A percentile compares a stretch with the other conserved stretches of the same genome.
These are phyloP conservation scores for Blastobotrys capitulatus DNA, from an alignment of 1,139 yeast species.

Conservation along the genomic window DNA sequence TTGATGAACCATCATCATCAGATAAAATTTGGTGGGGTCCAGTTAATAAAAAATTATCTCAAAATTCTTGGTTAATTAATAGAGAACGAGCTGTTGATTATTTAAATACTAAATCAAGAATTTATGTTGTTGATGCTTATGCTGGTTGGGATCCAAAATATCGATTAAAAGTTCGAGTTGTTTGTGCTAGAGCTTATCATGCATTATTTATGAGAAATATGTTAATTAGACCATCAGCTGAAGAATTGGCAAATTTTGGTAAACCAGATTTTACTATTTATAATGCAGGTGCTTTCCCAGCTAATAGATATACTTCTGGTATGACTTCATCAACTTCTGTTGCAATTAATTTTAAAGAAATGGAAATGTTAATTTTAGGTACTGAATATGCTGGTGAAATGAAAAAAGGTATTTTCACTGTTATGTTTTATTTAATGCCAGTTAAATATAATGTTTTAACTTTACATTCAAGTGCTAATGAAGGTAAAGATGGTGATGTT, in stretches of 20 bases:
- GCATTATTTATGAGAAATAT: slow-evolving; percentile 97
- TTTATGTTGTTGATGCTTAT: slow-evolving; percentile 91
- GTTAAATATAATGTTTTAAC: slow-evolving; percentile 87
- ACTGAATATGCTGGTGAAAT: slow-evolving; percentile 99
- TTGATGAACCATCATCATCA: slow-evolving; percentile 82
- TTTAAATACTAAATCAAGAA: slow-evolving; percentile 90
- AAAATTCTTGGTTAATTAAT: slow-evolving; percentile 91
- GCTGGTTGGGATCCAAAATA: slow-evolving; percentile 99
- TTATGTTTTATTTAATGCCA: slow-evolving; percentile 98
- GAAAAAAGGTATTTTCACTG: slow-evolving; percentile 99
- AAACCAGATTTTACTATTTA: slow-evolving; percentile 98
- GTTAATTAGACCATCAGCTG: slow-evolving; percentile 91
- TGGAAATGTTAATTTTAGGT: slow-evolving; percentile 99
- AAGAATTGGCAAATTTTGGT: slow-evolving; percentile 85
- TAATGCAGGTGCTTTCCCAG: slow-evolving; percentile 99
- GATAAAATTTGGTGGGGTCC: slow-evolving; percentile 99
- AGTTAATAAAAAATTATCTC: slow-evolving; percentile 91
- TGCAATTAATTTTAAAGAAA: slow-evolving; percentile 91
- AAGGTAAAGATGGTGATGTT: slow-evolving; percentile 78
- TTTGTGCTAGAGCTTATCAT: slow-evolving; percentile 98
- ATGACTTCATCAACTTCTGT: slow-evolving; percentile 97
- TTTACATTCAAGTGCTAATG: slow-evolving; percentile 92
- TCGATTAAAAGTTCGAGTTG: slow-evolving; percentile 93
- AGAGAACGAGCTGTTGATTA: slow-evolving; percentile 97
- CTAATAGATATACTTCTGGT: slow-evolving; percentile 92